Percentiles rank a stretch among this genome's conserved stretches.
Evolutionary conservation across 225 moss, liverwort and hornwort genomes (phyloP).

Genomic region (Polytrichum formosum): DNA sequence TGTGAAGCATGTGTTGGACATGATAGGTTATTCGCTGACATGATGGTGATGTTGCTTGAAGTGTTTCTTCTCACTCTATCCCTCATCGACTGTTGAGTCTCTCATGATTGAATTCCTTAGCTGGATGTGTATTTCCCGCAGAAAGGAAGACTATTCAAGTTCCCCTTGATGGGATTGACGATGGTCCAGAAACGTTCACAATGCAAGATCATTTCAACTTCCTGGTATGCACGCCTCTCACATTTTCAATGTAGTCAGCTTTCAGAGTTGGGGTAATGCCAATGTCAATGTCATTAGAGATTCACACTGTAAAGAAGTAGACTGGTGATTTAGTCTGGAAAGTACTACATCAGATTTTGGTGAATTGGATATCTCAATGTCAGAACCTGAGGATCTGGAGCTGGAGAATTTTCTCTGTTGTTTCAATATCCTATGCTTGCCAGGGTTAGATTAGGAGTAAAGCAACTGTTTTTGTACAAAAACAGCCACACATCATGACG

Average conservation of each 20-base stretch:
- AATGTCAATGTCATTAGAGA: background rate
- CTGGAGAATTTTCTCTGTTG: background rate
- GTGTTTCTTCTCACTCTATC: too few relatives aligned
- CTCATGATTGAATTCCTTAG: too few relatives aligned
- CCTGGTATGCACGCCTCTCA: conserved; percentile 1
- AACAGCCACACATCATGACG: background rate
- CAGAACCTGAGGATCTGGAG: background rate
- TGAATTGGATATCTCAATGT: background rate
- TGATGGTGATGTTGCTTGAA: too few relatives aligned
- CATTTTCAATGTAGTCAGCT: background rate
- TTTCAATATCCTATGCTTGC: background rate
- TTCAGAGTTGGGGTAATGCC: background rate
- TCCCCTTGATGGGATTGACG: background rate
- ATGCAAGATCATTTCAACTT: conserved; percentile 13
- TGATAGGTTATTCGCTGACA: too few relatives aligned
- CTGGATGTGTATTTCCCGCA: background rate
- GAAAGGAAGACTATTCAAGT: background rate
- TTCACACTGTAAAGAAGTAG: background rate
- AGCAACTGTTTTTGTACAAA: background rate
- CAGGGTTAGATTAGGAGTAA: background rate
- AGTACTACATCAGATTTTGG: background rate
- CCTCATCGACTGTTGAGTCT: too few relatives aligned
- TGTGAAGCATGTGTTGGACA: too few relatives aligned
- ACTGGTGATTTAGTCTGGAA: background rate
- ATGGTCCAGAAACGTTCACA: conserved; percentile 1